Base-by-base conservation (phyloP, 805 yeast species). In the Metschnikowia similis region DNA sequence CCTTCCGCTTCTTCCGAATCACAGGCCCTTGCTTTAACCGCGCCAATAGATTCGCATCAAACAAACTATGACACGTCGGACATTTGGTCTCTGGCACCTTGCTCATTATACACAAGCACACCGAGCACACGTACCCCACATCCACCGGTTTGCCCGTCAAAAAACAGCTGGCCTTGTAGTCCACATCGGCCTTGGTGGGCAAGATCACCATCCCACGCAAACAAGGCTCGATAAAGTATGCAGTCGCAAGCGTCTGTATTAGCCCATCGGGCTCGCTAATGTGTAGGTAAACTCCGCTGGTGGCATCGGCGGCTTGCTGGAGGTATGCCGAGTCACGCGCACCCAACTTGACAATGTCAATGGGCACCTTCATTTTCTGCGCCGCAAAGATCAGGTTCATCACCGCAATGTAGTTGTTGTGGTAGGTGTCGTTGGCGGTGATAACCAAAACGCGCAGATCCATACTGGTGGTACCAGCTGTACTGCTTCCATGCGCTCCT, bases 311-410 rank as follows among this genome's bases (percentile, higher is more conserved):
- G 0, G 98, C 97, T 64, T 94, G 99, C 64, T 94, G 98, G 52
- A 94, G 70, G 63, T 90, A 92, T 2, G 95, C 87, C 1, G 95
- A 83, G 54, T 81, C 81, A 29, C 54, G 52, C 8, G 61, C 56
- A 0, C 85, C 85, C 29, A 94, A 71, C 61, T 91, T 90, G 52
- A 96, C 92, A 10, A 91, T 91, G 66, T 94, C 98, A 21, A 94
- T 83, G 2, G 97, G 87, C 14, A 91, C 81, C 58, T 83, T 85
- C 86, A 87, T 80, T 66, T 91, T 92, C 58, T 94, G 97, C 0
- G 98, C 96, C 0, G 97, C 92, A 69, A 94, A 94, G 30, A 94
- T 92, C 52, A 94, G 79, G 66, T 94, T 94, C 98, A 94, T 94
- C 40, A 89, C 84, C 4, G 97, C 87, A 40, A 92, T 88, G 65